Percentiles rank a stretch among this genome's conserved stretches.
Evolutionary conservation across 2,329 filamentous ascomycete genomes (phyloP).

Genomic region (Sporothrix dimorphospora): DNA sequence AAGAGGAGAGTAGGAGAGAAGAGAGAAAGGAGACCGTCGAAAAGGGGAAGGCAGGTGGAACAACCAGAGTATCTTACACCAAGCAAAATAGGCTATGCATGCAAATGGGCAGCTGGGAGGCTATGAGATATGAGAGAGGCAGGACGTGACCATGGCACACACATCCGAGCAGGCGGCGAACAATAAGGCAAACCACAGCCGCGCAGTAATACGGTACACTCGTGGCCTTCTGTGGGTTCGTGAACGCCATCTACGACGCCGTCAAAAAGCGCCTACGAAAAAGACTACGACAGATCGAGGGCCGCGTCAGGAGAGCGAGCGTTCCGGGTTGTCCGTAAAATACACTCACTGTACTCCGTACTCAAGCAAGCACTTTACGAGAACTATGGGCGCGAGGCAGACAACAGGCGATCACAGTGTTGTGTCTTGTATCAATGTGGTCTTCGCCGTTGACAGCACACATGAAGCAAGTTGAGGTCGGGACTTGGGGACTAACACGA

Average conservation of each 20-base stretch:
- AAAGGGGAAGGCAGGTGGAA: background rate
- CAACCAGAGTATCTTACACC: background rate
- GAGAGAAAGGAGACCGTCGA: background rate
- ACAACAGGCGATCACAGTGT: background rate
- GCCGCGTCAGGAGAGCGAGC: background rate
- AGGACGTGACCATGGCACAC: background rate
- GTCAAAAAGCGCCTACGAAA: too few species aligned
- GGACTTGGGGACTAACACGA: slow-evolving; percentile 2
- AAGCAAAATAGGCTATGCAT: background rate
- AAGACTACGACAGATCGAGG: background rate
- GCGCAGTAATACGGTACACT: too few species aligned
- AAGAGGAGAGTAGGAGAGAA: background rate
- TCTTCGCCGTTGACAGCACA: background rate
- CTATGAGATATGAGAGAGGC: background rate
- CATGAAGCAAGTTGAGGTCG: too few species aligned
- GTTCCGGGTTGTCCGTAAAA: background rate
- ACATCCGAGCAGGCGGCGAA: too few species aligned
- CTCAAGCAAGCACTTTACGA: background rate
- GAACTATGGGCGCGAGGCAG: too few species aligned
- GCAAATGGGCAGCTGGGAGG: background rate
- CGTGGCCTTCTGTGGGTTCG: too few species aligned
- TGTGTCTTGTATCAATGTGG: background rate
- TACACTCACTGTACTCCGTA: background rate
- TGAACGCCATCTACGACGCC: too few species aligned
- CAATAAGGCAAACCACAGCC: too few species aligned